Evolutionary conservation across 2,329 filamentous ascomycete genomes (phyloP).

Genomic region (Pyrenochaeta sp.): DNA sequence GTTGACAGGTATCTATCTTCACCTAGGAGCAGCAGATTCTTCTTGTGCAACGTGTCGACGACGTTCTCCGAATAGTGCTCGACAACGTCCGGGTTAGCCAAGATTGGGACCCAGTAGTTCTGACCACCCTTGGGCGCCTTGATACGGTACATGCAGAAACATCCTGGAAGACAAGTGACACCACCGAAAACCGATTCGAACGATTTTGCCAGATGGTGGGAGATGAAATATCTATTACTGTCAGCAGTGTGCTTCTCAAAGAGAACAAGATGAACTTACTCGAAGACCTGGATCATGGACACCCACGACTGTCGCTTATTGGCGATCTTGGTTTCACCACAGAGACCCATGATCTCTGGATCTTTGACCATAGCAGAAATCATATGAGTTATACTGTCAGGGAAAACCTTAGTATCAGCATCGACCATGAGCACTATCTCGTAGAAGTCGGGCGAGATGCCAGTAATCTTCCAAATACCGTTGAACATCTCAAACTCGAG

Average conservation of each 20-base stretch:
- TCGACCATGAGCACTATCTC: slow-evolving; percentile 99
- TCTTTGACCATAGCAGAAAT: slow-evolving; percentile 99
- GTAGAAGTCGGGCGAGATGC: slow-evolving; percentile 97
- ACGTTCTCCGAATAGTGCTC: slow-evolving; percentile 99
- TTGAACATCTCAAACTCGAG: slow-evolving; percentile 99
- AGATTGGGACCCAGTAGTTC: slow-evolving; percentile 99
- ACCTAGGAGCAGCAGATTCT: slow-evolving; percentile 89
- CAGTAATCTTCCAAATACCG: slow-evolving; percentile 97
- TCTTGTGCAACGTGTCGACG: slow-evolving; percentile 97
- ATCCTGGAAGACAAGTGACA: slow-evolving; percentile 97
- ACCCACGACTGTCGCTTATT: slow-evolving; percentile 97
- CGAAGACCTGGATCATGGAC: slow-evolving; percentile 97
- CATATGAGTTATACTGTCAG: slow-evolving; percentile 98
- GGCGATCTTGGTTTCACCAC: slow-evolving; percentile 98
- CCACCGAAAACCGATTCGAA: slow-evolving; percentile 99
- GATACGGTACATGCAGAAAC: slow-evolving; percentile 99
- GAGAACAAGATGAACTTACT: slow-evolving; percentile 61
- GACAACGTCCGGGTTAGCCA: slow-evolving; percentile 97
- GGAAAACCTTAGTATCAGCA: slow-evolving; percentile 98
- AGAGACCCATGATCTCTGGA: slow-evolving; percentile 98
- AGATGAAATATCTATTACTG: slow-evolving; percentile 80
- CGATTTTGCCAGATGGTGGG: slow-evolving; percentile 93
- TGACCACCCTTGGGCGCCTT: slow-evolving; percentile 98
- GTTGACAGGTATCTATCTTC: slow-evolving; percentile 96
- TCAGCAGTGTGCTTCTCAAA: slow-evolving; percentile 36